phyloP scores from a whole-genome alignment of 2,329 filamentous ascomycete species.

The Huntiella decipiens region DNA sequence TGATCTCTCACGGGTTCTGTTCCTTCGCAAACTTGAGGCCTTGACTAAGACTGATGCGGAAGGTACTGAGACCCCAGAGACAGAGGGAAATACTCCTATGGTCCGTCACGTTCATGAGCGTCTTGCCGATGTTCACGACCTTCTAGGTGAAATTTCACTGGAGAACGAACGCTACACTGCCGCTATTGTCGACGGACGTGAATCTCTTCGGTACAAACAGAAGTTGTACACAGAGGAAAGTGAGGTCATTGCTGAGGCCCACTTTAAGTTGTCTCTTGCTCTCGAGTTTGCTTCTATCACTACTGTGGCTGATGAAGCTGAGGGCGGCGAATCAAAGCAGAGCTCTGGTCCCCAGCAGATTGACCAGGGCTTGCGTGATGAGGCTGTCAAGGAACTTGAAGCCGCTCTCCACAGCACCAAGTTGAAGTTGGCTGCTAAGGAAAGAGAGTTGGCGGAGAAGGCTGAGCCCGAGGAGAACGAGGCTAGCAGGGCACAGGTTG shows the following conservation, averaged over 20 bases:
- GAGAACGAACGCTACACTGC: conserved; percentile 81
- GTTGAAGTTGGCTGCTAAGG: conserved; percentile 50
- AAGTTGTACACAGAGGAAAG: conserved; percentile 64
- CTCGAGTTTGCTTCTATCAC: conserved; percentile 82
- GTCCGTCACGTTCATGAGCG: conserved; percentile 56
- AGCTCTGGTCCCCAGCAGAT: conserved; percentile 26
- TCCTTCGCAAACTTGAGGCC: conserved; percentile 33
- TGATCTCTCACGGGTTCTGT: conserved; percentile 54
- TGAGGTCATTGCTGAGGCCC: conserved; percentile 75
- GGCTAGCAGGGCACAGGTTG: conserved; percentile 39
- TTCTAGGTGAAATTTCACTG: conserved; percentile 88
- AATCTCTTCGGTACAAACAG: conserved; percentile 60
- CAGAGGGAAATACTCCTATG: conserved; percentile 19
- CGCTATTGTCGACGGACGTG: conserved; percentile 68
- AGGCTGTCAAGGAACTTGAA: conserved; percentile 53
- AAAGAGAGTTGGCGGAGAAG: conserved; percentile 43
- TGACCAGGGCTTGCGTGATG: conserved; percentile 50
- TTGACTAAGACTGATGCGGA: conserved; percentile 13
- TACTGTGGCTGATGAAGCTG: conserved; percentile 30
- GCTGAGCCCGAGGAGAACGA: conserved; percentile 50
- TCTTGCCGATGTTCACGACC: conserved; percentile 79
- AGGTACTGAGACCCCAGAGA: conserved; percentile 17
- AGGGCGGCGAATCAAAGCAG: conserved; percentile 23
- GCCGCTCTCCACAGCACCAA: conserved; percentile 55
- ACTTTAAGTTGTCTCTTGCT: conserved; percentile 90